Percentiles rank a stretch among this genome's conserved stretches.
These are phyloP conservation scores for Fraxinus latifolia DNA, from an alignment of 305 asterid genomes.

Conservation along the genomic window DNA sequence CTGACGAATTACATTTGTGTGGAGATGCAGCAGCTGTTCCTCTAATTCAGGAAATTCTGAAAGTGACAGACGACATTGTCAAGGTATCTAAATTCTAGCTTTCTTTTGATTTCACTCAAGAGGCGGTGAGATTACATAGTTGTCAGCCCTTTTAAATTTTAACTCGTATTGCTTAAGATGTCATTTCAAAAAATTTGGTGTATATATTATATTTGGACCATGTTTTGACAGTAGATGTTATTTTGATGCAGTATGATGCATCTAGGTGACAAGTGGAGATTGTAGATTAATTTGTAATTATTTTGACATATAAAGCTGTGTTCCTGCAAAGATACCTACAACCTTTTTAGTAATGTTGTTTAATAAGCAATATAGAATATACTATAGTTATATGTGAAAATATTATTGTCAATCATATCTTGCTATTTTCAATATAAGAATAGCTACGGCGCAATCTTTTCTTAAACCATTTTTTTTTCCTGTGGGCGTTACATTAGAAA, in stretches of 20 bases:
- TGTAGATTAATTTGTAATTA: background rate
- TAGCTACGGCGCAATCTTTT: background rate
- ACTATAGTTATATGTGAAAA: background rate
- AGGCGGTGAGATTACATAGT: background rate
- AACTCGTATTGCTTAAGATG: background rate
- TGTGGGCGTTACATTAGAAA: background rate
- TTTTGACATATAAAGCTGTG: background rate
- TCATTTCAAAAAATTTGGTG: background rate
- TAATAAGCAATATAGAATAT: background rate
- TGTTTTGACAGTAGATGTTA: background rate
- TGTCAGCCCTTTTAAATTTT: background rate
- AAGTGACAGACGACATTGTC: slow-evolving; percentile 73
- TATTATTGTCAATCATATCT: background rate
- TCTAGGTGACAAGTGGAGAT: background rate
- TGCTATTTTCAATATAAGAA: background rate
- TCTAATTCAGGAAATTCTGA: slow-evolving; percentile 72
- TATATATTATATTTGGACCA: slow-evolving; percentile 9
- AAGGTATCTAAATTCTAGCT: slow-evolving; percentile 37
- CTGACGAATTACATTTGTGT: slow-evolving; percentile 84
- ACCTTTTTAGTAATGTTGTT: background rate
- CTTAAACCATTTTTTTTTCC: background rate
- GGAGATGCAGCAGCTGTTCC: slow-evolving; percentile 97
- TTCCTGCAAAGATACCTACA: background rate
- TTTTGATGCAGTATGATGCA: background rate
- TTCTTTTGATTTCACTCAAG: slow-evolving; percentile 10